Evolutionary conservation across 2,329 filamentous ascomycete species (phyloP), one percentile per base, ranked within the genome.

Genomic region (Fusarium sp.): DNA sequence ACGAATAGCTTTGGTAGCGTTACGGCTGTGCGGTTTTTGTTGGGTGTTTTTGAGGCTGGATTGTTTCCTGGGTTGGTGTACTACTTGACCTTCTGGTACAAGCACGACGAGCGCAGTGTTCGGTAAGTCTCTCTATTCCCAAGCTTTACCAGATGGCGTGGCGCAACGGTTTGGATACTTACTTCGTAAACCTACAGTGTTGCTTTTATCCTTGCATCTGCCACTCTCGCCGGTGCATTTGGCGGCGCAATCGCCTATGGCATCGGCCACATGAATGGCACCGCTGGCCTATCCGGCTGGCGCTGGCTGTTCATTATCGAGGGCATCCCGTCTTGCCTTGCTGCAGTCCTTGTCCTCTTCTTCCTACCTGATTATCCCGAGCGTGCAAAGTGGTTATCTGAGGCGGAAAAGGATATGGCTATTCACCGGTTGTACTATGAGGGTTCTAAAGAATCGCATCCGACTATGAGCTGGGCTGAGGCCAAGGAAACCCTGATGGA

Each of bases 11-110:
- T 88, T 73, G 84, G 79, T 5, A 85, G 86, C 12, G 81, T 94
- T n/a, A 85, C 91, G 3, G 90, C 84, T 9, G 89, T 91, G 65
- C 87, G 92, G 8, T 84, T 93, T 26, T 76, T 93, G 11, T 83
- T 94, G 0, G 92, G 92, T 7, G 82, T 87, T 8, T 87, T 91
- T 41, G 92, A 94, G 79, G 91, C 90, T 6, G 91, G 91, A 0
- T 79, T 93, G 2, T 93, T 93, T 64, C 78, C 78, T 0, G 77
- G 78, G 0, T 79, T 92, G 69, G 86, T 88, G 1, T 81, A 89
- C 77, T 93, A 92, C 70, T 81, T 94, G 47, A 93, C 91, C 0
- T 88, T 93, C 65, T 93, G 92, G 85, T 94, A 94, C 77, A 89
- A 86, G 43, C 87, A 88, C 69, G 85, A 88, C 20, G 91, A 94